Base-by-base conservation (phyloP, 2,329 filamentous ascomycete species). In the Penicillium aurantiogriseum region DNA sequence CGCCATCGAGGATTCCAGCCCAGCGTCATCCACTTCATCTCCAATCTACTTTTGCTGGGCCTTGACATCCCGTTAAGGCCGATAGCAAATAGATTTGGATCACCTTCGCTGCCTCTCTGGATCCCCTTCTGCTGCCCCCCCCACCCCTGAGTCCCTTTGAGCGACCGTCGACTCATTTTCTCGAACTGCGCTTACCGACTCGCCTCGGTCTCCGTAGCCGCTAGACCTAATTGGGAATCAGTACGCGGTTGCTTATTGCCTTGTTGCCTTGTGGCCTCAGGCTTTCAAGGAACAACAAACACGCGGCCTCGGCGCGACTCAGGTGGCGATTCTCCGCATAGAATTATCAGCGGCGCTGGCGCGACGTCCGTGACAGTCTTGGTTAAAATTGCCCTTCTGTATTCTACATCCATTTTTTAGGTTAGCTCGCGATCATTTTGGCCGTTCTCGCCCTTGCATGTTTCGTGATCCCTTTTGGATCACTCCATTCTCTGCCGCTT, bases 251-350 rank as follows among this genome's bases (percentile, higher is more conserved):
- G 51, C 25, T 56, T 36, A 3, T 19, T 54, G 60, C 59, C 61
- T 62, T 38, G 35, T 17, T 45, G 54, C 57, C 56, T 59, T 46
- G 29, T 36, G 51, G 57, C 57, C 59, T 63, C 29, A 57, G 62
- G 56, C 63, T 23, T 21, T 35, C 33, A 38, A 36, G 59, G 63
- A 66, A 67, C 61, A 66, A 63, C 65, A 67, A 67, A 67, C 65
- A 62, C 65, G 54, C 54, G 56, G 45, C 52, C 42, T 57, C 52
- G 62, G 63, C 65, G 65, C 65, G 63, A 62, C 64, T 59, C 39
- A 53, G 39, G 53, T 57, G 56, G 59, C 44, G 45, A 56, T 59
- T 51, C 42, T 46, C 39, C 46, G 45, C 38, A 44, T 54, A 57
- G 48, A 51, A 51, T 58, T 54, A 42, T 57, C 47, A 47, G 36